A percentile compares a stretch with the other conserved stretches of the same genome.
Evolutionary conservation across 495 filamentous ascomycete genomes (phyloP).

Genomic region (Amniculicola lignicola): DNA sequence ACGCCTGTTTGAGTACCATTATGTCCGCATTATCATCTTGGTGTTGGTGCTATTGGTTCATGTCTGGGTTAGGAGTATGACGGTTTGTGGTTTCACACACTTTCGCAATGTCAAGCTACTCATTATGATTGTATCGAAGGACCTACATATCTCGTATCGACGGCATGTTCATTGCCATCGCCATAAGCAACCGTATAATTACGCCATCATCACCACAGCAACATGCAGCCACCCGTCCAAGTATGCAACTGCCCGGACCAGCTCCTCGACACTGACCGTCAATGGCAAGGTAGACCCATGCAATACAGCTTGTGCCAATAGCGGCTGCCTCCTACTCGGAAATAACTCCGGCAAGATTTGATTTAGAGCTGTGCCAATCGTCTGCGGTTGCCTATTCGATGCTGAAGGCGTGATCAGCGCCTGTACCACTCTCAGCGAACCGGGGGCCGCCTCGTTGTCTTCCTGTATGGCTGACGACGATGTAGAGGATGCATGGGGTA

Average conservation of each 20-base stretch:
- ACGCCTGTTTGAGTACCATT: too few relatives aligned
- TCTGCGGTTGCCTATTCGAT: constrained; percentile 60
- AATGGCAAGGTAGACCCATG: constrained; percentile 87
- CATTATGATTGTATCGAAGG: too few relatives aligned
- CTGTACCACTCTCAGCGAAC: constrained; percentile 45
- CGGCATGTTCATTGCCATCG: too few relatives aligned
- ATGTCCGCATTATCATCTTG: too few relatives aligned
- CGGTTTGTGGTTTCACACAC: too few relatives aligned
- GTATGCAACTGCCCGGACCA: constrained; percentile 78
- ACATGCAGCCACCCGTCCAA: constrained; percentile 90
- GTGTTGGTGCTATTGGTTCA: too few relatives aligned
- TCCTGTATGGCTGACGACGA: constrained; percentile 39
- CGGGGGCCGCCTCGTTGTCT: constrained; percentile 51
- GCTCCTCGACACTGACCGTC: constrained; percentile 75
- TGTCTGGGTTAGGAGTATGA: too few relatives aligned
- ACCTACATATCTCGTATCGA: too few relatives aligned
- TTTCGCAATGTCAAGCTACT: too few relatives aligned
- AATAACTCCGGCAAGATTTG: constrained; percentile 76
- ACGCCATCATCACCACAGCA: constrained; percentile 71
- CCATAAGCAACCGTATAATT: neutral
- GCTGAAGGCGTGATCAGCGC: constrained; percentile 36
- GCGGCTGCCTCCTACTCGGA: constrained; percentile 75
- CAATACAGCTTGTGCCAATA: constrained; percentile 86
- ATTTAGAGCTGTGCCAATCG: constrained; percentile 77
- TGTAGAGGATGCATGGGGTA: constrained; percentile 60